Base-by-base conservation (phyloP, 345 rosid genomes). In the Linum trigynum region DNA sequence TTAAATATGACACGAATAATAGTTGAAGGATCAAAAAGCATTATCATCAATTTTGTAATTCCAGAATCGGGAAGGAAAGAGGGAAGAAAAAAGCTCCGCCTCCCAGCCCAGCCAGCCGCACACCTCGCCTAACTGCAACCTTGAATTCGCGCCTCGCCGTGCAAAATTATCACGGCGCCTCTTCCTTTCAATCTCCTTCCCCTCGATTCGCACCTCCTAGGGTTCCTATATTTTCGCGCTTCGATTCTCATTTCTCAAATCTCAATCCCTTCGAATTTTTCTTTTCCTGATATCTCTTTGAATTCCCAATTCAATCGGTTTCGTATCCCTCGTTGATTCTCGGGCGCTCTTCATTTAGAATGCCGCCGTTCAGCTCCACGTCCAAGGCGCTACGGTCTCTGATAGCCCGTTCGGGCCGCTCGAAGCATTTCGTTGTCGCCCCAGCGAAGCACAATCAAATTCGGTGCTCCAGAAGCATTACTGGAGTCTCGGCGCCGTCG, bases 351-450 rank as follows among this genome's bases (percentile, higher is more conserved):
- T 15, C 15, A 1, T 23, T 39, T 66, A 43, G 71, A 80, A 89
- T 91, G 95, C 85, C 77, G 67, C 89, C 92, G 55, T 86, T 84
- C 64, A 65, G 75, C 64, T 70, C 85, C 5, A 72, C 80, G 41
- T 67, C 84, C 4, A 82, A 79, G 65, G 85, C 85, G 12, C 17
- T 85, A 11, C 71, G 74, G 15, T 76, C 82, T 42, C 56, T 82
- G 4, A n/a, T 77, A 35, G 74, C 84, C 43, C 75, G 77, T 63
- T 68, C 73, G 67, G 75, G 59, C 63, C 79, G 77, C 17, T 57
- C 74, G 57, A 67, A 63, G 61, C 75, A 67, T 17, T 65, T 78
- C 39, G 38, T 23, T 23, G 32, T 80, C 11, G 67, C 58, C 61
- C 69, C 81, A 3, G 38, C 67, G 4, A 69, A 76, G 59, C 67